Percentiles rank a stretch among this genome's conserved stretches.
Conservation (phyloP, 306 rosid species). For the Leucaena leucocephala region DNA sequence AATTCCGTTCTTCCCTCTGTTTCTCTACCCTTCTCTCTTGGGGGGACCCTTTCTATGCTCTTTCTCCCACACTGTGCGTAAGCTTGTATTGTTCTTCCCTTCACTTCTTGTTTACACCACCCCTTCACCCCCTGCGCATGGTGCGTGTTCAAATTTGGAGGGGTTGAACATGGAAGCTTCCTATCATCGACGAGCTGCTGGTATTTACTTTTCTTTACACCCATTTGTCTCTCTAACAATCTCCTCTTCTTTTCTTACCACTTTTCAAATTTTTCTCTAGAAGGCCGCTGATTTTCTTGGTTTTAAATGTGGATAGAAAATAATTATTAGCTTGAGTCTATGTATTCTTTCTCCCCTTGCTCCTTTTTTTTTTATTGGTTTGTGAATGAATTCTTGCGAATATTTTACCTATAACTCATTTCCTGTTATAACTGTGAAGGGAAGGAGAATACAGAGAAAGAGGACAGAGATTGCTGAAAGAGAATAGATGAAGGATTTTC, state of each 20-base stretch:
- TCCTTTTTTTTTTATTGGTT: not conserved
- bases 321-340: not conserved
- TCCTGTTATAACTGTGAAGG: not conserved
- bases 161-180: conserved; percentile 17
- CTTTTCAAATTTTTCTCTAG: not conserved
- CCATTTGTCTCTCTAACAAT: conserved; percentile 12
- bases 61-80: not conserved
- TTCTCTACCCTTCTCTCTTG: not conserved
- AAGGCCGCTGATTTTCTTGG: not conserved
- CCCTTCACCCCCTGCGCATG: conserved; percentile 5
- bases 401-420: not conserved
- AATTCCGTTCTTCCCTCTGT: not conserved
- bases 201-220: not conserved
- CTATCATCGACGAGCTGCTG: not conserved
- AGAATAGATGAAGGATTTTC: not conserved
- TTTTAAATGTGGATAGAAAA: not conserved
- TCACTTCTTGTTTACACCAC: not conserved
- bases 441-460: conserved; percentile 3
- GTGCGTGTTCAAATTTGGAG: not conserved
- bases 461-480: not conserved
- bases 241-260: not conserved
- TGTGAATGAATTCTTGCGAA: not conserved
- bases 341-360: not conserved
- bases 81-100: conserved; percentile 3
- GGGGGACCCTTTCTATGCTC: not conserved